Evolutionary conservation across 2,329 filamentous ascomycete species (phyloP).

Genomic region (Aspergillus chevalieri): DNA sequence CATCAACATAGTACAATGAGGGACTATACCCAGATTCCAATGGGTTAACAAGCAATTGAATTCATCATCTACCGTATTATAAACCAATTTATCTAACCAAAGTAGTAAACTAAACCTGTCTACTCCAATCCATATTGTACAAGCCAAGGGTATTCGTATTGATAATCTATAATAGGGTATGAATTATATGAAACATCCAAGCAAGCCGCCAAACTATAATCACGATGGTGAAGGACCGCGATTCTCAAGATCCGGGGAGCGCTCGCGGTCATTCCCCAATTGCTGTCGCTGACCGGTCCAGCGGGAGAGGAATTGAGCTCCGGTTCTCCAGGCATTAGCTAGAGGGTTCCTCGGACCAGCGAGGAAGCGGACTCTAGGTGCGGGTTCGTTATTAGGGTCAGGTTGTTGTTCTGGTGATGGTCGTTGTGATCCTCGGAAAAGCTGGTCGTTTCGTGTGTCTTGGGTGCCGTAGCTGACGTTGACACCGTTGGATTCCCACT

Average conservation of each 20-base stretch:
- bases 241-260: not conserved
- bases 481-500: conserved; percentile 24
- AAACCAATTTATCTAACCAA: no score
- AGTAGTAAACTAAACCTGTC: no score
- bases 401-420: not conserved
- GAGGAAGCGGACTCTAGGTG: conserved; percentile 12
- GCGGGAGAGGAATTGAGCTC: conserved; percentile 18
- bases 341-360: conserved; percentile 23
- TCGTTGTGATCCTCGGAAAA: not conserved
- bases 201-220: not conserved
- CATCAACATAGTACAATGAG: no score
- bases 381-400: not conserved
- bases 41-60: no score
- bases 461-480: conserved; percentile 25
- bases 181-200: not conserved
- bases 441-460: conserved; percentile 12
- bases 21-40: no score
- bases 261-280: not conserved
- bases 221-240: not conserved
- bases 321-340: conserved; percentile 18
- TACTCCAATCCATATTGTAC: not conserved
- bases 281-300: conserved; percentile 11
- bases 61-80: no score
- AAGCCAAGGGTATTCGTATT: not conserved
- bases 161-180: not conserved